Evolutionary conservation across 169 alveolate genomes (phyloP), one percentile per base, ranked within the genome.

Genomic region (Perkinsus chesapeaki): DNA sequence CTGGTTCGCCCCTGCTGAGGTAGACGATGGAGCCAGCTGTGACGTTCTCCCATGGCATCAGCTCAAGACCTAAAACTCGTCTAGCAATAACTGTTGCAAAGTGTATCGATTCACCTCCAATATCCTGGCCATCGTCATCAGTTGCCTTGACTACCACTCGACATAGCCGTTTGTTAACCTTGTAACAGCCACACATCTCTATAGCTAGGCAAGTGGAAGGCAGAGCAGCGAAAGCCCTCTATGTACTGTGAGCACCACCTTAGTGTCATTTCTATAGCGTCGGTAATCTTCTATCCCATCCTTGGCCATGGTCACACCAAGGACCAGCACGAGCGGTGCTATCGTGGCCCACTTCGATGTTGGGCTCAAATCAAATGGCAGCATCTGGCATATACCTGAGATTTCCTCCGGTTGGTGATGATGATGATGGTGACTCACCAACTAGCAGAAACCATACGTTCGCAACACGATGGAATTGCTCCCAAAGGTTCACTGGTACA

Each of bases 251-350:
- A 1, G 3, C 31, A 60, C 0, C 82, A 60, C 82, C 27, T 93
- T 95, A 43, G 94, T 95, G 93, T 97, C 98, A 38, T 94, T 93
- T 38, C 91, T 92, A 38, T 95, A 95, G 92, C 97, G 95, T 92
- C 96, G 94, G 92, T 92, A 95, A 94, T 97, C 98, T 94, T 96
- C 98, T 48, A 95, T 94, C 12, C 96, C 96, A 93, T 97, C 98
- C 92, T 97, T 96, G n/a, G 96, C 93, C 95, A 96, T 94, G 19
- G 98, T 95, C 39, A 97, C 98, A 19, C 95, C 73, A 39, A 97
- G 94, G 12, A 97, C 97, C 91, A 96, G 94, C 95, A 93, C 93
- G 38, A 94, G 93, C 36, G 95, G 96, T n/a, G 94, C 92, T 34
- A 94, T 92, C n/a, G 95, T 94, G 0, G 95, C 95, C 94, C 95